Evolutionary conservation across 2,329 filamentous ascomycete species (phyloP), one percentile per base, ranked within the genome.

Genomic region (Cladophialophora immunda): DNA sequence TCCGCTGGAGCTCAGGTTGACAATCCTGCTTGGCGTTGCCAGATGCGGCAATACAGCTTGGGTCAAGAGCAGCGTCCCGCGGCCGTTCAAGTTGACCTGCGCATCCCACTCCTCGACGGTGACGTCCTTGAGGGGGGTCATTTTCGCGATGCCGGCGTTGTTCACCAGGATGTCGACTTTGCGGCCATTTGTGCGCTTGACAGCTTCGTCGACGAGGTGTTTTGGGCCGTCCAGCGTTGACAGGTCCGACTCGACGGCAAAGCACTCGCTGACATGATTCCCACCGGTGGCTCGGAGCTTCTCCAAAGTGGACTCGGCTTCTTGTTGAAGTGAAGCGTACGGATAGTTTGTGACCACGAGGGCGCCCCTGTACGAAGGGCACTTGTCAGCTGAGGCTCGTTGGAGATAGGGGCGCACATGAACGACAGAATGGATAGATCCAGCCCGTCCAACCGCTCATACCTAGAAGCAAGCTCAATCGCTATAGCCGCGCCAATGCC

Each of bases 401-500:
- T 19, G 11, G 13, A 38, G 32, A 45, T 22, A 6, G 22, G 17
- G 32, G 22, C 38, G 22, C 29, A 27, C 11, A 36, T 13, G 5
- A n/a, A 25, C 30, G 34, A 25, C 30, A 38, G 3, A 38, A 8
- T 29, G 29, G 25, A 25, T 19, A 11, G 19, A 41, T 29, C 34
- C 22, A 29, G 11, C n/a, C 4, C n/a, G 15, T 38, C 41, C n/a
- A 19, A 19, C n/a, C 8, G 17, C 7, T 30, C 52, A 25, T 47
- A 63, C 60, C 60, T 63, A 25, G 60, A 55, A 32, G 60, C 60
- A 38, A 63, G 36, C 32, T 63, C 60, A n/a, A 63, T 45, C 34
- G 82, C 83, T 38, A 85, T 78, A 47, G 78, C 80, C 32, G 78
- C 78, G 25, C 84, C 84, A 11, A 86, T 84, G 6, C 83, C 82